Evolutionary conservation across 768 basidiomycete species (phyloP).

Genomic region (Tulasnella sp.): DNA sequence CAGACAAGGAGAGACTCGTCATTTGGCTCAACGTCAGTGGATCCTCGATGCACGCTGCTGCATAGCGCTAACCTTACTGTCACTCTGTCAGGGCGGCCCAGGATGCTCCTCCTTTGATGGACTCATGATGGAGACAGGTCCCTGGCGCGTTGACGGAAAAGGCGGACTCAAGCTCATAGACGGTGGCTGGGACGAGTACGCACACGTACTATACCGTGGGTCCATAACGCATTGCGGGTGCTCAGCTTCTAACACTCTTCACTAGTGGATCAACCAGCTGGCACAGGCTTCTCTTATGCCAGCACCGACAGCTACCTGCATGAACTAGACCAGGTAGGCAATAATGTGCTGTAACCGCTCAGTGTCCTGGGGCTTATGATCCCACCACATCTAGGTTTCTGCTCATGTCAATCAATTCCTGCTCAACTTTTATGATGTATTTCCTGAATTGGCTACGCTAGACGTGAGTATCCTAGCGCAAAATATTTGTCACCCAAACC

Average conservation of each 20-base stretch:
- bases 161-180: constrained; percentile 59
- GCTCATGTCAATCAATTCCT: constrained; percentile 73
- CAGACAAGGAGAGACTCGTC: constrained; percentile 82
- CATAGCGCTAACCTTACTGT: neutral
- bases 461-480: constrained; percentile 47
- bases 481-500: constrained; percentile 3
- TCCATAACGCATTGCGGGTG: constrained; percentile 3
- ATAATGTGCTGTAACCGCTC: constrained; percentile 2
- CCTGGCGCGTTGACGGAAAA: constrained; percentile 65
- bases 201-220: constrained; percentile 83
- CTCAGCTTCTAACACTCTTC: neutral
- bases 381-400: constrained; percentile 40
- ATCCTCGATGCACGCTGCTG: neutral
- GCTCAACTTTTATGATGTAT: constrained; percentile 75
- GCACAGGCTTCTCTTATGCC: constrained; percentile 86
- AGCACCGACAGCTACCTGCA: constrained; percentile 77
- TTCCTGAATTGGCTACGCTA: constrained; percentile 70
- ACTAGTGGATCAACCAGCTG: constrained; percentile 92
- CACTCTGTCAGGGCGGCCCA: constrained; percentile 61
- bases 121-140: constrained; percentile 96
- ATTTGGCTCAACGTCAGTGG: constrained; percentile 96
- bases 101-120: constrained; percentile 98
- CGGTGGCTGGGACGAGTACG: constrained; percentile 97
- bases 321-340: constrained; percentile 51
- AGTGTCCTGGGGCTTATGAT: neutral